Evolutionary conservation across 306 rosid genomes (phyloP).

Genomic region (Prunus mongolica): DNA sequence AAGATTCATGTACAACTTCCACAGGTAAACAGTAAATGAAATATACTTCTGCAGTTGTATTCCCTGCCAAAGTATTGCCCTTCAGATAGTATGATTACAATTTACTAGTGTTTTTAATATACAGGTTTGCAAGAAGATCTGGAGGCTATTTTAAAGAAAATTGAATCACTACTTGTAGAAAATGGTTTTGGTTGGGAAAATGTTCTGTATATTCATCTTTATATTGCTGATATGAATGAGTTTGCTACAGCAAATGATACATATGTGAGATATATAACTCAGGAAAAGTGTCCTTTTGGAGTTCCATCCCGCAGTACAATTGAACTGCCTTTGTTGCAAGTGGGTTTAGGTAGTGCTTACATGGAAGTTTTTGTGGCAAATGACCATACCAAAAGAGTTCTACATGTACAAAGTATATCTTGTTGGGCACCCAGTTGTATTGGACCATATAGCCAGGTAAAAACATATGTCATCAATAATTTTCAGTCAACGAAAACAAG

Average conservation of each 20-base stretch:
- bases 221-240: constrained; percentile 77
- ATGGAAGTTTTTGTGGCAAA: constrained; percentile 78
- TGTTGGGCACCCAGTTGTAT: constrained; percentile 99
- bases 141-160: constrained; percentile 54
- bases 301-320: constrained; percentile 97
- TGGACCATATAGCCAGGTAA: constrained; percentile 98
- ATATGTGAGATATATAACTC: constrained; percentile 72
- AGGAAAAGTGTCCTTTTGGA: constrained; percentile 79
- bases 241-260: constrained; percentile 79
- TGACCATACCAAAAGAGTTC: constrained; percentile 71
- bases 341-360: constrained; percentile 66
- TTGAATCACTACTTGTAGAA: constrained; percentile 52
- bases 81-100: constrained; percentile 11
- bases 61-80: constrained; percentile 8
- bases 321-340: constrained; percentile 68
- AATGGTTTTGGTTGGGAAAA: constrained; percentile 78
- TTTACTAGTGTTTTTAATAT: constrained; percentile 21
- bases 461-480: background rate
- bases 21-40: constrained; percentile 36
- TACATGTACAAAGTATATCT: constrained; percentile 94
- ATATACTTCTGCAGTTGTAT: constrained; percentile 4
- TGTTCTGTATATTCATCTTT: constrained; percentile 84
- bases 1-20: constrained; percentile 50
- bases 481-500: background rate
- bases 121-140: constrained; percentile 76